Conservation (phyloP, 2,329 filamentous ascomycete species). For the Esteya vermicola region DNA sequence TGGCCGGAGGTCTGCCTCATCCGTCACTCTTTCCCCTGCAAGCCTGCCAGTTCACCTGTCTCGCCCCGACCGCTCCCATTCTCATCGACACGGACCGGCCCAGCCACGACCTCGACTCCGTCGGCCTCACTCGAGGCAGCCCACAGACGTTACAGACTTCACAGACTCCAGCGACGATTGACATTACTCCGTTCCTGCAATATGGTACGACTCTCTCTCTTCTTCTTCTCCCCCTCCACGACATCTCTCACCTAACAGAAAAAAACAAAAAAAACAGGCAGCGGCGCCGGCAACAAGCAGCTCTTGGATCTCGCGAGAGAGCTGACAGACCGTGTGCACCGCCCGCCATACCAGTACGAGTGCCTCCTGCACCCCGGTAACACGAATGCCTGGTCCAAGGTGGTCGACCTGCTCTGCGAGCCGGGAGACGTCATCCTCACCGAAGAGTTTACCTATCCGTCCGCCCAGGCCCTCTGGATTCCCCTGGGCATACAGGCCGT, state of each 20-base stretch:
- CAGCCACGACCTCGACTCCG: background rate
- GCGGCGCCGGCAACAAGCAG: constrained; percentile 2
- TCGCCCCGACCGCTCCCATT: background rate
- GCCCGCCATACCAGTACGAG: constrained; percentile 9
- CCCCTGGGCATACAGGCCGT: constrained; percentile 14
- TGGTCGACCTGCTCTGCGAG: constrained; percentile 17
- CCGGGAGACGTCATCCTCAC: constrained; percentile 15
- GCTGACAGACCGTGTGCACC: constrained; percentile 4
- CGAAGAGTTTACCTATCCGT: constrained; percentile 18
- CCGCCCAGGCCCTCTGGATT: constrained; percentile 17
- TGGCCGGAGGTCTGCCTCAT: constrained; percentile 18
- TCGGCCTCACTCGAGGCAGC: background rate
- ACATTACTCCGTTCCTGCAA: constrained; percentile 6
- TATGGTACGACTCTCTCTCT: constrained; percentile 4
- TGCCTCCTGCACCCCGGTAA: constrained; percentile 16
- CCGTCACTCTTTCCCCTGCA: constrained; percentile 15
- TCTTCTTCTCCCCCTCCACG: too few relatives aligned
- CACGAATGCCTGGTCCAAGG: constrained; percentile 18
- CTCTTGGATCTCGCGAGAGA: background rate
- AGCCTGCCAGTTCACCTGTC: background rate
- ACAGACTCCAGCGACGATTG: background rate
- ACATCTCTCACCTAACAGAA: too few relatives aligned
- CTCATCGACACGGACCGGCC: background rate
- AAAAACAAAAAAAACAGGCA: constrained; percentile 3
- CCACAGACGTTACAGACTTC: too few relatives aligned